Evolutionary conservation across 169 alveolate species (phyloP).

Genomic region (Fabrea salina): DNA sequence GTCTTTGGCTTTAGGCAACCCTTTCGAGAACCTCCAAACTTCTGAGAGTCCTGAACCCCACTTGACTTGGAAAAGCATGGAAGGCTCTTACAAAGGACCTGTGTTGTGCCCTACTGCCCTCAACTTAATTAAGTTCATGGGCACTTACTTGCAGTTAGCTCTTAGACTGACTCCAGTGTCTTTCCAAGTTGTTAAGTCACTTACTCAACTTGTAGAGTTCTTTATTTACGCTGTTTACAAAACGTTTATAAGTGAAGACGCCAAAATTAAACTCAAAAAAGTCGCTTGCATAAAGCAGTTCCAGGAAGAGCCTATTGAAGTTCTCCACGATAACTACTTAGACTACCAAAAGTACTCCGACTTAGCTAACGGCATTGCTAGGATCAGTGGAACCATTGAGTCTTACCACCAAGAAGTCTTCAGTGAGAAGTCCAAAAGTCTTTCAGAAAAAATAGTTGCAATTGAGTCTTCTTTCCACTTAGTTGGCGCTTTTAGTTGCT

Average conservation of each 20-base stretch:
- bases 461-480: neutral
- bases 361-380: neutral
- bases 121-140: neutral
- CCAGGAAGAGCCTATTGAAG: neutral
- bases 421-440: too few relatives aligned
- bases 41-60: neutral
- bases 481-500: neutral
- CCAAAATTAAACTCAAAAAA: neutral
- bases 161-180: constrained; percentile 13
- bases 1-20: constrained; percentile 4
- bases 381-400: neutral
- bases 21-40: neutral
- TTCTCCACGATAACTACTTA: neutral
- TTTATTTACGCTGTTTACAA: neutral
- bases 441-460: constrained; percentile 9
- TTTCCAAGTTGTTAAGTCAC: neutral
- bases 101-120: constrained; percentile 18
- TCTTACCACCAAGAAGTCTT: neutral
- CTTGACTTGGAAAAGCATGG: neutral
- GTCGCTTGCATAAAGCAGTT: neutral
- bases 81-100: neutral
- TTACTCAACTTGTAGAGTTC: constrained; percentile 7
- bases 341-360: neutral
- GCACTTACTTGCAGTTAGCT: neutral
- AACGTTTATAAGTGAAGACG: neutral